Evolutionary conservation across 495 filamentous ascomycete genomes (phyloP), one percentile per base, ranked within the genome.

Genomic region (Hyaloscypha bicolor): DNA sequence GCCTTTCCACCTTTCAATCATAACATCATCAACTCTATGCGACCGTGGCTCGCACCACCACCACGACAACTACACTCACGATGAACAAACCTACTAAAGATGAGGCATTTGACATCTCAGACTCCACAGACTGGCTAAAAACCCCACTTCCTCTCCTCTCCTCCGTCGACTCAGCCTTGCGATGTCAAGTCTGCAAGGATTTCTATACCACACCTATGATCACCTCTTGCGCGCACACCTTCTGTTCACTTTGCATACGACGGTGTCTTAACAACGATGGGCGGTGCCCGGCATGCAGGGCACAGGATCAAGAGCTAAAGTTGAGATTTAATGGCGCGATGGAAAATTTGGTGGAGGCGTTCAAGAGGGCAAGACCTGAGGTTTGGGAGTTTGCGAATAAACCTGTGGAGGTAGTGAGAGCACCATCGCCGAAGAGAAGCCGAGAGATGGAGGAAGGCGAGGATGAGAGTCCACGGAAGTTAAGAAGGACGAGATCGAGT

Each of bases 161-260:
- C 58, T 81, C 88, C 6, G 85, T 99, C 63, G 95, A 99, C 72
- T 87, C 92, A 51, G 87, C 92, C 19, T 84, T 99, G 19, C 91
- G 94, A 69, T 99, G 95, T 77, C 91, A 97, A 72, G 90, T 99
- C 65, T 99, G 95, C 85, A 98, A 97, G 78, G 95, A 99, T 76
- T 96, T 97, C 78, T 98, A 91, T 80, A 85, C 86, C 67, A 93
- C 91, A 29, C 95, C 95, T 1, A 94, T 99, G 82, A 88, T 97
- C 62, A 99, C 95, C 1, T 90, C 90, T 0, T 99, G 95, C 82
- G 90, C 87, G 52, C 95, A 99, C 76, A 97, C 95, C 0, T 99
- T 99, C 75, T 99, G 95, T 82, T 97, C 93, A 19, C 77, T 94
- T 33, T 99, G 95, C 76, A 97, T 99, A 67, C 91, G 95, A 19